Base-by-base conservation (phyloP, 2,329 filamentous ascomycete genomes). In the Fusarium sp. region DNA sequence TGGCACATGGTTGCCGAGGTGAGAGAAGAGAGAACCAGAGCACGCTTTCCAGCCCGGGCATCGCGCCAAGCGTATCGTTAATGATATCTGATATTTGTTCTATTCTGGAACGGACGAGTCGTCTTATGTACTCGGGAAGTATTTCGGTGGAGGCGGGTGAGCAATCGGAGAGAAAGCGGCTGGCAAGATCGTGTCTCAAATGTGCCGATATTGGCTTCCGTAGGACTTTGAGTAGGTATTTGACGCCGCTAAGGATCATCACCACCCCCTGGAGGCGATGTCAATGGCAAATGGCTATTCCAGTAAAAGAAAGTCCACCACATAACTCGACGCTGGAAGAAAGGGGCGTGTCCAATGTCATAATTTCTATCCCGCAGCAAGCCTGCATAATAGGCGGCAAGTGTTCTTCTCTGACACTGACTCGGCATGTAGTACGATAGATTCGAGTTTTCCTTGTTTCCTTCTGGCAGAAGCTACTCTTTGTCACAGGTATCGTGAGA, bases 31-130 rank as follows among this genome's bases (percentile, higher is more conserved):
- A 12, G 12, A 15, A 7, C 19, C 31, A 26, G 7, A 24, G 19
- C 22, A 19, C 26, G 29, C 12, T 15, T 4, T 31, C 6, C 9
- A 26, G 10, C 5, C 6, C 3, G 8, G 24, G n/a, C 12, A 34
- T 4, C 10, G 8, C 6, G 4, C 5, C 10, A 26, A 11, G 6
- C 5, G 11, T 8, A 12, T 29, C 12, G 28, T 32, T 39, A 26
- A 32, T 44, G 53, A 52, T 44, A 55, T 55, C n/a, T 53, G 47
- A 53, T 43, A 5, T 11, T 15, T 15, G 4, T 1, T 36, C 25
- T 24, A 25, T 38, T 26, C 31, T 15, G 5, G 6, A 44, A 50
- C 15, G 8, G 7, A 24, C 22, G 26, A 25, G 28, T 31, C 7
- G 24, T 6, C 7, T 11, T 13, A 19, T n/a, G 12, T 13, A 19